phyloP scores from a whole-genome alignment of 495 filamentous ascomycete species.

The Ascobolus immersus region DNA sequence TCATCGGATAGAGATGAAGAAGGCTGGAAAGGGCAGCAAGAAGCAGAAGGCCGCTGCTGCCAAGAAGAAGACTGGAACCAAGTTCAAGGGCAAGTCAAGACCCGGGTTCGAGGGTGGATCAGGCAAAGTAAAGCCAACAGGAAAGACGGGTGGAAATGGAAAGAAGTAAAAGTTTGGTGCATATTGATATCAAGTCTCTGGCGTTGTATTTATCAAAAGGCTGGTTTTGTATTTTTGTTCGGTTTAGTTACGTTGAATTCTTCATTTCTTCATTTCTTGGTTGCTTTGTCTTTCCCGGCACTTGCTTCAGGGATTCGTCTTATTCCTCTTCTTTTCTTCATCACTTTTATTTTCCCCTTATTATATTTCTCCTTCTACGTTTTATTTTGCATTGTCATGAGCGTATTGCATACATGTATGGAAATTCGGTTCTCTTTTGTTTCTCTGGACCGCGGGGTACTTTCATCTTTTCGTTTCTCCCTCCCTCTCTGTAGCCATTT shows the following conservation, averaged over 20 bases:
- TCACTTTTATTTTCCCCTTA: too few species aligned
- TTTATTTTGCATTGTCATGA: too few species aligned
- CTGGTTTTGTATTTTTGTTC: background rate
- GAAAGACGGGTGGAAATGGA: background rate
- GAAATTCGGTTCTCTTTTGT: too few species aligned
- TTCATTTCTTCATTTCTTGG: background rate
- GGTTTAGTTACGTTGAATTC: background rate
- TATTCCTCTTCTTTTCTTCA: too few species aligned
- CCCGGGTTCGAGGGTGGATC: constrained; percentile 75
- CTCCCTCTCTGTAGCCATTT: too few species aligned
- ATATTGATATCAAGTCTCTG: background rate
- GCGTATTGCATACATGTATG: too few species aligned
- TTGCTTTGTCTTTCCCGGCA: too few species aligned
- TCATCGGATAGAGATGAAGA: constrained; percentile 57
- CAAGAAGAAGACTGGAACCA: constrained; percentile 25
- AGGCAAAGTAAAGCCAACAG: background rate
- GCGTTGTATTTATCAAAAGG: background rate
- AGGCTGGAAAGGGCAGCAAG: constrained; percentile 33
- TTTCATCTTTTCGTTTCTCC: too few species aligned
- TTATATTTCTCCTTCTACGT: too few species aligned
- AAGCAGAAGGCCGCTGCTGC: constrained; percentile 28
- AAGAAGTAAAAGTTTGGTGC: background rate
- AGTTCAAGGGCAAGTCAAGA: constrained; percentile 21
- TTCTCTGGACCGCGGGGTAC: too few species aligned
- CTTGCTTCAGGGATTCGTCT: too few species aligned